Evolutionary conservation across 1,139 yeast species (phyloP).

Genomic region (Suhomyces atakaporum): DNA sequence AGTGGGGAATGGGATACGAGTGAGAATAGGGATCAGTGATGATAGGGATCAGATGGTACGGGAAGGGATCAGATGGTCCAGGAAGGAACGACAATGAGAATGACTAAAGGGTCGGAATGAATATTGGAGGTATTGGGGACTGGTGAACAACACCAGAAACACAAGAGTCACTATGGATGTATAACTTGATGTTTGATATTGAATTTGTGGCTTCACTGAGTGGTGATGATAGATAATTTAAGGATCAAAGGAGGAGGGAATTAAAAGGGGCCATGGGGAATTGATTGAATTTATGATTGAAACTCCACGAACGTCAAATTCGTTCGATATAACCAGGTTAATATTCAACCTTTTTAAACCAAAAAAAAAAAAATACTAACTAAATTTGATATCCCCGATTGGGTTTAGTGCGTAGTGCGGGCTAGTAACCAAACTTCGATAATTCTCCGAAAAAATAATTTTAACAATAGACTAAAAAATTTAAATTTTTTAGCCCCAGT

Average conservation of each 20-base stretch:
- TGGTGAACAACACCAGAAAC: not conserved
- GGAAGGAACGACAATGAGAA: too few species aligned
- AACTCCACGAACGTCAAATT: slow-evolving; percentile 3
- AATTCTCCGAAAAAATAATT: slow-evolving; percentile 7
- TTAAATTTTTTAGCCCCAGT: slow-evolving; percentile 5
- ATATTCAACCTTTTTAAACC: not conserved
- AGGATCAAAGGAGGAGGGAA: too few species aligned
- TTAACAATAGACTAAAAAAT: slow-evolving; percentile 9
- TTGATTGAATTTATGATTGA: too few species aligned
- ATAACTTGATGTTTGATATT: too few species aligned
- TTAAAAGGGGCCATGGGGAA: not conserved
- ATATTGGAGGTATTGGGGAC: not conserved
- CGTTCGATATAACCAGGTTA: slow-evolving; percentile 3
- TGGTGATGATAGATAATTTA: too few species aligned
- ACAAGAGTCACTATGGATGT: too few species aligned
- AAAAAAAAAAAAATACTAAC: slow-evolving; percentile 1
- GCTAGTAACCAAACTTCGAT: slow-evolving; percentile 10
- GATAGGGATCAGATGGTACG: not conserved
- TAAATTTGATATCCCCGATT: slow-evolving; percentile 7
- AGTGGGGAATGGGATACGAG: too few species aligned
- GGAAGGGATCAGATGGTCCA: not conserved
- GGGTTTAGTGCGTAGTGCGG: slow-evolving; percentile 5
- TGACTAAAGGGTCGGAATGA: too few species aligned
- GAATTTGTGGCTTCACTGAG: too few species aligned
- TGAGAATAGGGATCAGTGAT: too few species aligned